phyloP scores from a whole-genome alignment of 179 eudicot species.

The Silene vulgaris region DNA sequence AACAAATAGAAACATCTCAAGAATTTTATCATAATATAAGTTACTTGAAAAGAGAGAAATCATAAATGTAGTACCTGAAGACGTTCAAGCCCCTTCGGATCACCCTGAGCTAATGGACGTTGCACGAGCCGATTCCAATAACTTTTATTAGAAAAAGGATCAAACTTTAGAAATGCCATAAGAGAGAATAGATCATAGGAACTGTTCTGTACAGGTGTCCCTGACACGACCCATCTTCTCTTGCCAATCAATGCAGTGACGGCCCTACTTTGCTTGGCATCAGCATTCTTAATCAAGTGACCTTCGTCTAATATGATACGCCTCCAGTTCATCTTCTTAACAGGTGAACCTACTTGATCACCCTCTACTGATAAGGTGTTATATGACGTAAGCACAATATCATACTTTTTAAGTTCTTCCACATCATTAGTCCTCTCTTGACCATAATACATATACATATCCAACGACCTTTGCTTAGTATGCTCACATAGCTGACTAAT shows the following conservation, averaged over 20 bases:
- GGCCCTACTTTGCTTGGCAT: constrained; percentile 58
- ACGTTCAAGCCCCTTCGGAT: constrained; percentile 55
- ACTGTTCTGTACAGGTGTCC: constrained; percentile 89
- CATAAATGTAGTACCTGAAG: constrained; percentile 56
- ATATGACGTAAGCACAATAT: constrained; percentile 77
- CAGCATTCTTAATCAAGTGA: constrained; percentile 69
- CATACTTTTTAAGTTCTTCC: constrained; percentile 60
- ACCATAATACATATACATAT: constrained; percentile 70
- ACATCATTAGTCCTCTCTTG: constrained; percentile 54
- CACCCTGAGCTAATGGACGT: constrained; percentile 63
- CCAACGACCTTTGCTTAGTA: constrained; percentile 47
- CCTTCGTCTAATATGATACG: constrained; percentile 90
- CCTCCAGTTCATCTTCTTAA: constrained; percentile 72
- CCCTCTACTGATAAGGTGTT: constrained; percentile 56
- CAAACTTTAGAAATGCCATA: constrained; percentile 74
- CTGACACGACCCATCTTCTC: constrained; percentile 86
- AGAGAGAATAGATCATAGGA: constrained; percentile 72
- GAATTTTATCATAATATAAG: neutral
- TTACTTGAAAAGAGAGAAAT: neutral
- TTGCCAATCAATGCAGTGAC: constrained; percentile 60
- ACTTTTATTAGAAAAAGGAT: constrained; percentile 72
- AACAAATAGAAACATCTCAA: neutral
- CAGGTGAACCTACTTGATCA: constrained; percentile 41
- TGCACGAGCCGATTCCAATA: constrained; percentile 77
- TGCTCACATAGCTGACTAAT: constrained; percentile 68